Percentiles rank a stretch among this genome's conserved stretches.
These are phyloP conservation scores for Debaryomyces tyrocola DNA, from an alignment of 805 yeast species.

Conservation along the genomic window DNA sequence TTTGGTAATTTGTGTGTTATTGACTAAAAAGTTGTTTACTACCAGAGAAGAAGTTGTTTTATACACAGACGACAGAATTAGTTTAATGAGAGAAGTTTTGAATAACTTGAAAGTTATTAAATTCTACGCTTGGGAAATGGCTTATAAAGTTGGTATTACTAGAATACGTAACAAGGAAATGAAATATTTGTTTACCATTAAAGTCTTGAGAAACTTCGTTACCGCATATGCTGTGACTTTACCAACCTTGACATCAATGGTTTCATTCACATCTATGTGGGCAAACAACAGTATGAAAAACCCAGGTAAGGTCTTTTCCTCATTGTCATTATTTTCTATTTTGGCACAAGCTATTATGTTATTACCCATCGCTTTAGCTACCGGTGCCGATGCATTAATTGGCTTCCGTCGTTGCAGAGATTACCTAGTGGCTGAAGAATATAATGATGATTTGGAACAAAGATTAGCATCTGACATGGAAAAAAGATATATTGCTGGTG, in stretches of 20 bases:
- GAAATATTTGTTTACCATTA: slow-evolving; percentile 40
- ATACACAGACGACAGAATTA: slow-evolving; percentile 42
- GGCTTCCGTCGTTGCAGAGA: slow-evolving; percentile 34
- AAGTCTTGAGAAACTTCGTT: slow-evolving; percentile 40
- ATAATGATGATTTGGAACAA: slow-evolving; percentile 11
- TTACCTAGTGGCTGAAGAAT: slow-evolving; percentile 26
- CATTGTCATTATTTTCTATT: slow-evolving; percentile 41
- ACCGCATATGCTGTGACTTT: slow-evolving; percentile 46
- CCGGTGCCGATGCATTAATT: slow-evolving; percentile 45
- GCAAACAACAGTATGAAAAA: slow-evolving; percentile 39
- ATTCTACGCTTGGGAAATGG: slow-evolving; percentile 48
- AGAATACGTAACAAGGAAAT: slow-evolving; percentile 40
- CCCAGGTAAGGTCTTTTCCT: slow-evolving; percentile 42
- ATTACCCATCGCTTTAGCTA: slow-evolving; percentile 43
- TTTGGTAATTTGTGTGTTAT: slow-evolving; percentile 30
- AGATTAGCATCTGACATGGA: slow-evolving; percentile 4
- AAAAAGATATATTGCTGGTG: neutral
- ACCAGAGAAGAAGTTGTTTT: slow-evolving; percentile 36
- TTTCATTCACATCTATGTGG: slow-evolving; percentile 46
- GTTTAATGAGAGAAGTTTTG: slow-evolving; percentile 43
- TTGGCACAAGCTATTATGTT: slow-evolving; percentile 46
- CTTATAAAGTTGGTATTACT: slow-evolving; percentile 37
- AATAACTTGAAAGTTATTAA: slow-evolving; percentile 43
- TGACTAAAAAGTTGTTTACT: slow-evolving; percentile 34
- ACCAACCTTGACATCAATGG: slow-evolving; percentile 45